Base-by-base conservation (phyloP, 192 early-diverging fungal genomes). In the Mortierella alpina region DNA sequence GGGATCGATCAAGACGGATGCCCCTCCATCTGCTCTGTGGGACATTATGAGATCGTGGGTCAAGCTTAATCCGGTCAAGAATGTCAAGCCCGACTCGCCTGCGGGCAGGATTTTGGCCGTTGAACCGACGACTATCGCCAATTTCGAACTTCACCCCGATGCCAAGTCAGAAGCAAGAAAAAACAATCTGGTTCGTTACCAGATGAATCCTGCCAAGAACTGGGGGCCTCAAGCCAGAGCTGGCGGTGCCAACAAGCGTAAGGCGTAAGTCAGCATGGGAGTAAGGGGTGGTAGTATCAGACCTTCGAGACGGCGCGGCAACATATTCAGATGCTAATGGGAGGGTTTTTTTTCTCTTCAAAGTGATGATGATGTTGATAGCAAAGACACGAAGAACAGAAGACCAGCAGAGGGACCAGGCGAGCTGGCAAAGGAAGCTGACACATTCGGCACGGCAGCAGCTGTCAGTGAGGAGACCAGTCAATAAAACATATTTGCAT, bases 141-240 rank as follows among this genome's bases (percentile, higher is more conserved):
- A 94, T 68, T 99, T 98, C 82, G 88, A 82, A 22, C 65, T 70
- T 22, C 94, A 96, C 76, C 85, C 90, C 45, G 86, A 93, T 15
- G 91, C 92, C 1, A 86, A 91, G 56, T 90, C 95, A 2, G 88
- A 90, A 44, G 96, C 95, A 14, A 85, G 92, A 58, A 91, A 91
- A 58, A 86, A 91, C 40, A 91, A 95, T 68, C 88, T 99, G 8
- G 95, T 97, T 31, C 90, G 98, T 65, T 98, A 93, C 83, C 97
- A 99, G 77, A 84, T 93, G 64, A 99, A 99, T 73, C 98, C 98
- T n/a, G 91, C 91, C 22, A 92, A 92, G 66, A 90, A 94, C 83
- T 99, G 98, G 98, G 98, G 98, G 0, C 98, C 98, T 49, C 97
- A 97, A 82, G 95, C 93, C 31, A 85, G 94, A 64, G 86, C 89